A percentile compares a stretch with the other conserved stretches of the same genome.
phyloP scores from a whole-genome alignment of 2,329 filamentous ascomycete genomes.

The Bertia moriformis region DNA sequence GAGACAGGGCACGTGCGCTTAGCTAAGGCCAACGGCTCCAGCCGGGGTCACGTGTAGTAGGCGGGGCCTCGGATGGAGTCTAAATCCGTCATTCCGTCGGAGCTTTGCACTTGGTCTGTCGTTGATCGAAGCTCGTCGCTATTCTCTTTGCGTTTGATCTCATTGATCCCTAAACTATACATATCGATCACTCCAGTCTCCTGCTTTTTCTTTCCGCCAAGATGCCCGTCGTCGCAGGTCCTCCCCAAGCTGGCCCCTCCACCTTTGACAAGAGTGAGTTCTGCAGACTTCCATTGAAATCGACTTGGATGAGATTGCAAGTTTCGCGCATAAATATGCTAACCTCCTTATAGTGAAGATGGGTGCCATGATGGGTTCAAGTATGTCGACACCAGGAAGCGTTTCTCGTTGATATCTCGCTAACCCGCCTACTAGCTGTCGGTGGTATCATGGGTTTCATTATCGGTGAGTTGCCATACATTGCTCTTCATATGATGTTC shows the following conservation, averaged over 20 bases:
- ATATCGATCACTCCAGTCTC: too few relatives aligned
- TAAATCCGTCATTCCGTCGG: too few relatives aligned
- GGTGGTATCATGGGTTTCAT: slow-evolving; percentile 96
- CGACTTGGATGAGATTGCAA: slow-evolving; percentile 12
- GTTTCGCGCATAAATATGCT: slow-evolving; percentile 3
- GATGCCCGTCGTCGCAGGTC: slow-evolving; percentile 1
- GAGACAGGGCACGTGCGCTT: too few relatives aligned
- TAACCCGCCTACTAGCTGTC: slow-evolving; percentile 47
- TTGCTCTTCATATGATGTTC: slow-evolving; percentile 1
- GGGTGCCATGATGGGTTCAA: slow-evolving; percentile 96
- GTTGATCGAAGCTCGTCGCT: too few relatives aligned
- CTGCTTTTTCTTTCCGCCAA: neutral
- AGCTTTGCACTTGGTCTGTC: too few relatives aligned
- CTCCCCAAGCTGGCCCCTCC: slow-evolving; percentile 22
- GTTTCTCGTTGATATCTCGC: neutral
- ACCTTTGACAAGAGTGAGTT: slow-evolving; percentile 38
- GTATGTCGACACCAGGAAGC: slow-evolving; percentile 39
- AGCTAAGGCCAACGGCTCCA: too few relatives aligned
- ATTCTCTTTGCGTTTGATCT: too few relatives aligned
- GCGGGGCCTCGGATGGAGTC: too few relatives aligned
- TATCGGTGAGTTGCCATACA: slow-evolving; percentile 48
- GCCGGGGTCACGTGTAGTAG: too few relatives aligned
- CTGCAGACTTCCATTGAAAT: slow-evolving; percentile 2
- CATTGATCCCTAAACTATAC: too few relatives aligned
- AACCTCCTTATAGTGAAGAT: slow-evolving; percentile 61